Evolutionary conservation across 176 grass and related monocot species (phyloP).

Genomic region (Elaeis guineensis): DNA sequence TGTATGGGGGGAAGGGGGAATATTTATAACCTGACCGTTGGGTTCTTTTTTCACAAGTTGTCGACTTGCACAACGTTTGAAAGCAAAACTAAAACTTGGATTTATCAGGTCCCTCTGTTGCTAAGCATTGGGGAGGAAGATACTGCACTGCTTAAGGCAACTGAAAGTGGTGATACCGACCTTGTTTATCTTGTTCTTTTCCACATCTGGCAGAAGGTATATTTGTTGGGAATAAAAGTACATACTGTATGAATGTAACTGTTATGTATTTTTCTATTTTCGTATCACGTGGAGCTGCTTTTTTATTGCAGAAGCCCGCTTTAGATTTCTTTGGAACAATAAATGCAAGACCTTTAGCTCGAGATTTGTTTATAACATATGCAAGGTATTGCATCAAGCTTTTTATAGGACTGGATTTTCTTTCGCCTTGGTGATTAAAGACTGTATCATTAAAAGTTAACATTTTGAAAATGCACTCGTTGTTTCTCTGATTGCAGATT

Average conservation of each 20-base stretch:
- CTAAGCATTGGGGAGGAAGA: constrained; percentile 95
- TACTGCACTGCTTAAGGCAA: constrained; percentile 72
- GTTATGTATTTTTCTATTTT: no score
- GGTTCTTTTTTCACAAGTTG: no score
- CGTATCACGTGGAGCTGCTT: no score
- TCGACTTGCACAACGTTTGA: no score
- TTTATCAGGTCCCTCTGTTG: constrained; percentile 77
- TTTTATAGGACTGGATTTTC: no score
- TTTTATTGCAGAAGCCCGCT: constrained; percentile 53
- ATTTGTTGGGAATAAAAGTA: not conserved
- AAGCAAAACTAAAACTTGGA: not conserved
- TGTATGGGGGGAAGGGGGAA: no score
- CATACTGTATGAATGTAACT: no score
- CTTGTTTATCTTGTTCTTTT: constrained; percentile 94
- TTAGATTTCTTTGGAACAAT: constrained; percentile 94
- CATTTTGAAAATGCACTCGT: constrained; percentile 27
- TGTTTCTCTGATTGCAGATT: constrained; percentile 40
- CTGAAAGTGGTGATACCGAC: constrained; percentile 94
- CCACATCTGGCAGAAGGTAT: constrained; percentile 96
- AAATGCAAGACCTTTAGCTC: constrained; percentile 92
- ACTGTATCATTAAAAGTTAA: not conserved
- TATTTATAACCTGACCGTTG: no score
- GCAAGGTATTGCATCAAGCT: constrained; percentile 43
- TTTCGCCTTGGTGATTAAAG: no score
- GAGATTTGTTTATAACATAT: constrained; percentile 91